Conservation (phyloP, 176 grass and related monocot species). For the Aechmea fasciata region DNA sequence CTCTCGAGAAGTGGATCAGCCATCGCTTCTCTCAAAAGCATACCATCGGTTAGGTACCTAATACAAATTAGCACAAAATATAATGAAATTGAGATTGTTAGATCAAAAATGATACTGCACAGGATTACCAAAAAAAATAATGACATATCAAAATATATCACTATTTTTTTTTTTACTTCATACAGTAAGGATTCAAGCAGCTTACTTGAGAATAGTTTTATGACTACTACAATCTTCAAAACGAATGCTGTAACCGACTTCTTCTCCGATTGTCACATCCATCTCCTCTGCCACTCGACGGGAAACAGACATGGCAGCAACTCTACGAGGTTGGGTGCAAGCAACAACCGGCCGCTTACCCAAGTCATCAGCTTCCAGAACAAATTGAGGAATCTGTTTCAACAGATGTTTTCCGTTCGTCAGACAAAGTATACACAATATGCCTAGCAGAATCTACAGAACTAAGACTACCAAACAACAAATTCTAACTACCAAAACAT, state of each 20-base stretch:
- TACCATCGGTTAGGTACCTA: slow-evolving; percentile 25
- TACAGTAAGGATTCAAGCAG: neutral
- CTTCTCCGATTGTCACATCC: slow-evolving; percentile 51
- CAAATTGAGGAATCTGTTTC: slow-evolving; percentile 93
- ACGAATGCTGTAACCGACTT: slow-evolving; percentile 58
- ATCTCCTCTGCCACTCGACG: slow-evolving; percentile 48
- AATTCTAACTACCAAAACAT: no score
- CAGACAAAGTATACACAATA: no score
- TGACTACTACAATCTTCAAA: slow-evolving; percentile 76
- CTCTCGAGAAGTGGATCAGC: slow-evolving; percentile 91
- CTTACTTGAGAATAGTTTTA: slow-evolving; percentile 32
- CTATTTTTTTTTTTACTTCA: no score
- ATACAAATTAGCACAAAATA: neutral
- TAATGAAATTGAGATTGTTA: no score
- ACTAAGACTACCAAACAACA: no score
- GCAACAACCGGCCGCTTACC: neutral
- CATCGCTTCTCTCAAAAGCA: slow-evolving; percentile 99
- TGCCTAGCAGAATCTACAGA: no score
- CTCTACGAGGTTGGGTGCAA: slow-evolving; percentile 33
- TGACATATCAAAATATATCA: no score
- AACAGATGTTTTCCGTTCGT: neutral
- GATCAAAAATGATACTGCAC: no score
- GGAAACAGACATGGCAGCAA: slow-evolving; percentile 59
- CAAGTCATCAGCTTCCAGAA: slow-evolving; percentile 64
- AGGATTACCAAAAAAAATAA: no score